A percentile compares a stretch with the other conserved stretches of the same genome.
These are phyloP conservation scores for Lasiodiplodia sp. DNA, from an alignment of 2,329 filamentous ascomycete species.

Conservation along the genomic window DNA sequence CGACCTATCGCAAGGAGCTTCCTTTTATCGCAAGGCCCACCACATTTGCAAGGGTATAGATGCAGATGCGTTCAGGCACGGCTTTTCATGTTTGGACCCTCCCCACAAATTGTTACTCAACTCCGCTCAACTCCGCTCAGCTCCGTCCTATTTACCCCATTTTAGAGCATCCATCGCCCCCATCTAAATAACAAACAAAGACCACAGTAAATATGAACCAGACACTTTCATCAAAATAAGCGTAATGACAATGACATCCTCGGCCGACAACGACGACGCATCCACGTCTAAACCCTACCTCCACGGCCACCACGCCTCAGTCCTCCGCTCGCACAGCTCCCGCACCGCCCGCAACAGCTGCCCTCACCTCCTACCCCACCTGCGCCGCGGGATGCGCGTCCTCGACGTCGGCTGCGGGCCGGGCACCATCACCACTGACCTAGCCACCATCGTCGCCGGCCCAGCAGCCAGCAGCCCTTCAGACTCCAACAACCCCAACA, in stretches of 20 bases:
- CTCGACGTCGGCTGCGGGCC: slow-evolving; percentile 59
- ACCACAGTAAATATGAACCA: too few relatives aligned
- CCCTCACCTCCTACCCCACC: slow-evolving; percentile 47
- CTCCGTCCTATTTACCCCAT: neutral
- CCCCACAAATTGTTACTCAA: neutral
- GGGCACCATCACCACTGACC: slow-evolving; percentile 56
- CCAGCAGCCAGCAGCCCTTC: neutral
- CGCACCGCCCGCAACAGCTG: slow-evolving; percentile 55
- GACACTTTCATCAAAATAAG: neutral
- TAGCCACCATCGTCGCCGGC: slow-evolving; percentile 51
- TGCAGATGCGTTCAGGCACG: neutral
- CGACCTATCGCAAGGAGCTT: neutral
- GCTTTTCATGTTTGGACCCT: neutral
- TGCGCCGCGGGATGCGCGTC: slow-evolving; percentile 44
- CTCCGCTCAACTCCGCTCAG: neutral
- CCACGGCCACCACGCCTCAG: slow-evolving; percentile 47
- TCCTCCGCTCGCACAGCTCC: slow-evolving; percentile 54
- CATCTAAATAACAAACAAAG: neutral
- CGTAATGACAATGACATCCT: neutral
- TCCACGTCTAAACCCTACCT: slow-evolving; percentile 39
- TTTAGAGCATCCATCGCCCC: neutral
- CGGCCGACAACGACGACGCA: neutral
- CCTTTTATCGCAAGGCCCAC: neutral
- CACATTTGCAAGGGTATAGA: neutral
- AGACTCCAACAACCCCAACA: neutral